Percentiles rank a stretch among this genome's conserved stretches.
These are phyloP conservation scores for Lumnitzera littorea DNA, from an alignment of 345 rosid genomes.

Conservation along the genomic window DNA sequence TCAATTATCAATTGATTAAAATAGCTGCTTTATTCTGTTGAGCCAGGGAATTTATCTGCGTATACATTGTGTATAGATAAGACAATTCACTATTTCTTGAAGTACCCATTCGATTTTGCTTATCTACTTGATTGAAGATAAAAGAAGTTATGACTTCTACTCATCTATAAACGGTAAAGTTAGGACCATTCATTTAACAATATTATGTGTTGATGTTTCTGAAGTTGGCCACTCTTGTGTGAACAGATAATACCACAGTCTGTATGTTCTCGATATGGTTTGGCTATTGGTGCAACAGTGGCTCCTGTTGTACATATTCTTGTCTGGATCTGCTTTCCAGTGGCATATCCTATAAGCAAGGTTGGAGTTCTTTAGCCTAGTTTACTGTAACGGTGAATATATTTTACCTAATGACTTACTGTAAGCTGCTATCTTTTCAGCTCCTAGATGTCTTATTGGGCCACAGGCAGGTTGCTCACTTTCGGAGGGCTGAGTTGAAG, in stretches of 20 bases:
- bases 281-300: slow-evolving; percentile 52
- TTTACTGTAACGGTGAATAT: not conserved
- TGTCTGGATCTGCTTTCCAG: slow-evolving; percentile 50
- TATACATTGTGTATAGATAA: not conserved
- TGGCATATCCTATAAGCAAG: slow-evolving; percentile 77
- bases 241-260: slow-evolving; percentile 54
- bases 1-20: no score
- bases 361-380: slow-evolving; percentile 13
- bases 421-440: slow-evolving; percentile 13
- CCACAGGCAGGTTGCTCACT: slow-evolving; percentile 45
- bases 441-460: slow-evolving; percentile 43
- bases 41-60: not conserved
- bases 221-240: not conserved
- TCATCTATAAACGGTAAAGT: not conserved
- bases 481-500: slow-evolving; percentile 61
- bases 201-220: not conserved
- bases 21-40: no score
- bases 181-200: not conserved
- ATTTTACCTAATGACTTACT: not conserved
- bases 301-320: slow-evolving; percentile 49
- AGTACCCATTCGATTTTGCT: no score
- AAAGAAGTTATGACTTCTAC: no score
- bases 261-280: slow-evolving; percentile 51
- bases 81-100: no score
- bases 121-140: not conserved